These are phyloP conservation scores for Cerrena zonata DNA, from an alignment of 1,284 basidiomycete species.

Conservation along the genomic window DNA sequence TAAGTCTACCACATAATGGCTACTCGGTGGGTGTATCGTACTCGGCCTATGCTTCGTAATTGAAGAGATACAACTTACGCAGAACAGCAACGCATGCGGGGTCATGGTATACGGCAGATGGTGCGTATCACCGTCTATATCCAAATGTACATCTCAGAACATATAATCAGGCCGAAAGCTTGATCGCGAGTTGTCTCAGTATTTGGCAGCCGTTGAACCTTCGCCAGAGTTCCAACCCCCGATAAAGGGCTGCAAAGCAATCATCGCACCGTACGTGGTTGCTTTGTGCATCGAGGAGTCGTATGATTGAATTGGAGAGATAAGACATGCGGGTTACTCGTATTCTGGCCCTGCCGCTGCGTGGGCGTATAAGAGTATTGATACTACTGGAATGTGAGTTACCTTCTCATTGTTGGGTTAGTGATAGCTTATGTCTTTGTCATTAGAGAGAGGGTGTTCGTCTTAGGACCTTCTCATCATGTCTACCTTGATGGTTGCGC, in stretches of 20 bases:
- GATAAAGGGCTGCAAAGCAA: conserved; percentile 75
- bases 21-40: conserved; percentile 8
- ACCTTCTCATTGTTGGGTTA: background rate
- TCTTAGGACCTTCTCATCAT: conserved; percentile 95
- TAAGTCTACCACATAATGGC: conserved; percentile 9
- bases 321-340: conserved; percentile 90
- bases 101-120: conserved; percentile 80
- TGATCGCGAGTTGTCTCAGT: conserved; percentile 54
- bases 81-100: conserved; percentile 81
- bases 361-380: conserved; percentile 91
- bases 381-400: conserved; percentile 72
- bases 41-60: background rate
- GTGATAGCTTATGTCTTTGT: conserved; percentile 12
- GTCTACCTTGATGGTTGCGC: conserved; percentile 85
- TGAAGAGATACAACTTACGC: background rate
- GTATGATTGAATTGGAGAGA: conserved; percentile 6
- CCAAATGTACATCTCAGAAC: background rate
- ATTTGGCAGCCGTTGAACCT: conserved; percentile 59
- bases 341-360: conserved; percentile 93
- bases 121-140: conserved; percentile 38
- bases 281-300: conserved; percentile 6
- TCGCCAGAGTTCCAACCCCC: conserved; percentile 52
- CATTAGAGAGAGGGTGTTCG: conserved; percentile 80
- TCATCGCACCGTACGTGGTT: conserved; percentile 85
- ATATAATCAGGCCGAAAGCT: conserved; percentile 47